phyloP scores from a whole-genome alignment of 768 basidiomycete genomes.

The Galerina sulciceps region DNA sequence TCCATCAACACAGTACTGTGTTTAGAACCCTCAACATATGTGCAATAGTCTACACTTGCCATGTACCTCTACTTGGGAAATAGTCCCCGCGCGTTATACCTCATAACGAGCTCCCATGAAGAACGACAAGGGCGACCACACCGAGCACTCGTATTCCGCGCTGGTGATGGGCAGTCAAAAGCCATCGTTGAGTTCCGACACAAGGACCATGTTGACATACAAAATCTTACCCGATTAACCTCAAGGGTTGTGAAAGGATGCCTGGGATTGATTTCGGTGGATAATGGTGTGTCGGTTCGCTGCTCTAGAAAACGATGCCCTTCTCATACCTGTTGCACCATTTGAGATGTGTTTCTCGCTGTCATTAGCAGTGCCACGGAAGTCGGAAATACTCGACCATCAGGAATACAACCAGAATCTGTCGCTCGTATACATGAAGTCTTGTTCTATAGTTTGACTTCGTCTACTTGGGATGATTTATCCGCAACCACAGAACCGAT shows the following conservation, averaged over 20 bases:
- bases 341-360: constrained; percentile 82
- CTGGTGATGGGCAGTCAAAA: constrained; percentile 57
- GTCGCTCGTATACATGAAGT: constrained; percentile 89
- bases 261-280: constrained; percentile 77
- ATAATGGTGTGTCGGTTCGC: constrained; percentile 54
- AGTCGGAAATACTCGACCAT: constrained; percentile 71
- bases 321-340: constrained; percentile 2
- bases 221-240: constrained; percentile 67
- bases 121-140: constrained; percentile 63
- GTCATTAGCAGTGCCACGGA: constrained; percentile 78
- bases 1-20: no score
- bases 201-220: constrained; percentile 71
- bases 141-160: constrained; percentile 74
- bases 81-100: constrained; percentile 71
- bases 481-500: constrained; percentile 54
- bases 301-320: neutral
- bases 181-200: constrained; percentile 88
- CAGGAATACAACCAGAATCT: constrained; percentile 60
- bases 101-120: constrained; percentile 72
- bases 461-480: constrained; percentile 83
- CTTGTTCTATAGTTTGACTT: constrained; percentile 86
- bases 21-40: neutral
- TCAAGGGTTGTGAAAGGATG: constrained; percentile 80
- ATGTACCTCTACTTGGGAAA: constrained; percentile 82
- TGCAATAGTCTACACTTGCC: constrained; percentile 6